phyloP scores from a whole-genome alignment of 2,329 filamentous ascomycete species.

The Aspergillus luchuensis region DNA sequence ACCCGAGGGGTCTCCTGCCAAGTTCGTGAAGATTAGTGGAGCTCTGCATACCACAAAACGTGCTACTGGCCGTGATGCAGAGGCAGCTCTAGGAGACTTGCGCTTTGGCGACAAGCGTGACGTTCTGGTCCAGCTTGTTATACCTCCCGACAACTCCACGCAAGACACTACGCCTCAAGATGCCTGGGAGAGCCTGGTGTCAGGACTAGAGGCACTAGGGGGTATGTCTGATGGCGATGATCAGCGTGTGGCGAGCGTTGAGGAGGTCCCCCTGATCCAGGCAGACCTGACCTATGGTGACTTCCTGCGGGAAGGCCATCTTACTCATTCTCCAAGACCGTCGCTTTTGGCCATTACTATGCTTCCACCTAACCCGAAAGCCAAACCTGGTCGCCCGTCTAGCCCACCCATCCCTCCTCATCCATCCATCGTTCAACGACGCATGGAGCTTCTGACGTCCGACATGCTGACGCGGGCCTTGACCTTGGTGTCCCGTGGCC shows the following conservation, averaged over 20 bases:
- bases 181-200: constrained; percentile 96
- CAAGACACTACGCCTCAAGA: constrained; percentile 89
- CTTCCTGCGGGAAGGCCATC: constrained; percentile 82
- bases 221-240: constrained; percentile 86
- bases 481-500: constrained; percentile 84
- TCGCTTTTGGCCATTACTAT: constrained; percentile 94
- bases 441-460: constrained; percentile 96
- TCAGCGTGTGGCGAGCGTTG: constrained; percentile 78
- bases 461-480: constrained; percentile 95
- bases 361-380: constrained; percentile 68
- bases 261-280: constrained; percentile 93
- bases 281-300: constrained; percentile 93
- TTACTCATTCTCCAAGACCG: constrained; percentile 83
- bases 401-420: constrained; percentile 90
- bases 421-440: constrained; percentile 88
- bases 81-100: constrained; percentile 87
- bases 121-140: constrained; percentile 89
- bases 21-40: constrained; percentile 98
- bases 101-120: constrained; percentile 95
- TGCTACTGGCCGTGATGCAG: constrained; percentile 89
- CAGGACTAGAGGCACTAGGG: constrained; percentile 87
- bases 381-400: constrained; percentile 56
- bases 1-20: constrained; percentile 93
- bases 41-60: constrained; percentile 95
- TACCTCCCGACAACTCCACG: constrained; percentile 78